Base-by-base conservation (phyloP, 805 yeast species). In the Ogataea nakhonphanomensis region DNA sequence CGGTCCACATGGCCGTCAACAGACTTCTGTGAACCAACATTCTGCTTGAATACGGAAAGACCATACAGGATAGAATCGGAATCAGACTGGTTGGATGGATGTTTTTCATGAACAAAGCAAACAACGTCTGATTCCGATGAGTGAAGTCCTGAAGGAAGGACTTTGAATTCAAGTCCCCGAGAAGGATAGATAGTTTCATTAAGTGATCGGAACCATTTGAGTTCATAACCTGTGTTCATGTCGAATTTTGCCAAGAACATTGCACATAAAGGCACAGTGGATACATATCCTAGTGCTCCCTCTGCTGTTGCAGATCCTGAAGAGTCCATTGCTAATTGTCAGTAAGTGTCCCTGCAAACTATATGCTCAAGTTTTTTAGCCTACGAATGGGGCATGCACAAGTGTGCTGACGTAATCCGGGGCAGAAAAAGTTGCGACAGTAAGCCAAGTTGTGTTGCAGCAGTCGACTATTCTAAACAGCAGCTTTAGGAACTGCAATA, bases 101-200 rank as follows among this genome's bases (percentile, higher is more conserved):
- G 46, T 27, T 54, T 50, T 29, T 51, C 46, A 10, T 57, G 60
- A 2, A 69, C 71, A 58, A 81, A 81, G 37, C 75, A 73, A 1
- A 81, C 66, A 2, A 75, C 72, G 52, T 82, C 89, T 10, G 51
- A 41, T 14, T 58, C 57, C 3, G 67, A 65, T 10, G 74, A 68
- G 52, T 82, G 89, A 2, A 80, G 63, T 1, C 90, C 88, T 0
- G 86, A 78, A 0, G 89, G 89, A 31, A 82, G 60, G n/a, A 80
- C 66, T 48, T 78, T 75, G 60, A 71, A 81, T 58, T 82, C 89
- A 3, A 81, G 53, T 9, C 73, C 71, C 23, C 66, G 58, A 20
- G 76, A 51, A 0, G 66, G 46, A 11, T 55, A 51, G 8, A 48
- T 22, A 1, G 41, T 12, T 3, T 57, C 53, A 30, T 60, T 62